Evolutionary conservation across 129 eudicot species (phyloP), one percentile per base, ranked within the genome.

Genomic region (Silybum marianum): DNA sequence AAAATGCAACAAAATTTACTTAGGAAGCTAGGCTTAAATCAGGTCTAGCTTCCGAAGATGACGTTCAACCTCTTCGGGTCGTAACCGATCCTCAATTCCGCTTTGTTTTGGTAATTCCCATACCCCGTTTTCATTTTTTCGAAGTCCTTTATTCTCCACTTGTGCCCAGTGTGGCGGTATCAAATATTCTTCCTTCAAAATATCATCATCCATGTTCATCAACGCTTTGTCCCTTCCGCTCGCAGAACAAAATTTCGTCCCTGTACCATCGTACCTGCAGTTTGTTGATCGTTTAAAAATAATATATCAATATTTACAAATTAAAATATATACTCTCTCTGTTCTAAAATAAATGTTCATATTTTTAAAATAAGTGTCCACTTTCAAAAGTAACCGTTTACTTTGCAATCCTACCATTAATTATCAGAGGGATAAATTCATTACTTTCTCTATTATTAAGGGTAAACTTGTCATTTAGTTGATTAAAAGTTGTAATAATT

Each of bases 81-180:
- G 73, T 66, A 82, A 22, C 71, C 60, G 87, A 70, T 75, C 87
- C 32, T 84, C 82, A 40, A 84, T 75, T 10, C 83, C 70, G 18
- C 46, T 74, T 8, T 81, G 76, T 78, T 66, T 71, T 2, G 84
- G 87, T 44, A 36, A 36, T 69, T 44, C 39, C 92, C 92, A 88
- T 32, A 40, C 73, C 3, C 90, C 89, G 0, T 38, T 62, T 3
- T 19, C 65, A 44, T 76, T 78, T 75, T 73, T 79, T 13, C 38
- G 39, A 9, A 80, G 74, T 25, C 83, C 86, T 82, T 69, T 85
- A 88, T 89, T 85, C 83, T 80, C 80, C 3, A 71, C 77, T 73
- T 84, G 87, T 78, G 74, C 74, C 93, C 93, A 89, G 9, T 87
- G 51, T 9, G 93, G 93, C 8, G 91, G 91, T 70, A 89, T 78